Evolutionary conservation across 345 rosid genomes (phyloP).

Genomic region (Lumnitzera littorea): DNA sequence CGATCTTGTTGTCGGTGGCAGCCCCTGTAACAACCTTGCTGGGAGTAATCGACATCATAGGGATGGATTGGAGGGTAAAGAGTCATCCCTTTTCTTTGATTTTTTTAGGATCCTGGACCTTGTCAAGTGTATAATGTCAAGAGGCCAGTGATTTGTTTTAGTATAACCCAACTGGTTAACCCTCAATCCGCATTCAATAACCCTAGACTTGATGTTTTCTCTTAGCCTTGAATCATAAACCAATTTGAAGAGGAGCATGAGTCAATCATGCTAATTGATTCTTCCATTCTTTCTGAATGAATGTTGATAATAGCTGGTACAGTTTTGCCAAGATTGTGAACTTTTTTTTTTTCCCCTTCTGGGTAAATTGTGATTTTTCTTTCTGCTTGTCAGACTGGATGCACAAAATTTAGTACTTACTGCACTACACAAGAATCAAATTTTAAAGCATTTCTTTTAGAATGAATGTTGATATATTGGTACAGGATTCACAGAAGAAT

Average conservation of each 20-base stretch:
- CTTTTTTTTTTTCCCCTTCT: too few species aligned
- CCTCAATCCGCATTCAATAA: too few species aligned
- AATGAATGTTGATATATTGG: too few species aligned
- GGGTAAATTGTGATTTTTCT: too few species aligned
- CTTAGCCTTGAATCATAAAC: neutral
- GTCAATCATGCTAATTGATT: neutral
- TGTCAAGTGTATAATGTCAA: constrained; percentile 28
- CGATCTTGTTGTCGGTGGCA: constrained; percentile 86
- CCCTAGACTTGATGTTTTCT: neutral
- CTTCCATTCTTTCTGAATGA: too few species aligned
- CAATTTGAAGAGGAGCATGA: constrained; percentile 1
- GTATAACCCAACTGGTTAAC: neutral
- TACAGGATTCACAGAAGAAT: too few species aligned
- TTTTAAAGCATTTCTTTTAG: too few species aligned
- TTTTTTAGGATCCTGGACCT: constrained; percentile 56
- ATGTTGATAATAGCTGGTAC: too few species aligned
- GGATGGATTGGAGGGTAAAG: constrained; percentile 77
- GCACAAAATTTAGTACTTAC: too few species aligned
- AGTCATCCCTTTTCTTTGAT: constrained; percentile 74
- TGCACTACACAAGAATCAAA: too few species aligned
- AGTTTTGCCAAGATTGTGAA: too few species aligned
- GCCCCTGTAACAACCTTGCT: constrained; percentile 86
- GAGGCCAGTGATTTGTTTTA: constrained; percentile 7
- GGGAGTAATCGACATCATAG: constrained; percentile 74
- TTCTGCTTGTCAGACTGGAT: too few species aligned